Base-by-base conservation (phyloP, 495 filamentous ascomycete species). In the Patellaria atrata region DNA sequence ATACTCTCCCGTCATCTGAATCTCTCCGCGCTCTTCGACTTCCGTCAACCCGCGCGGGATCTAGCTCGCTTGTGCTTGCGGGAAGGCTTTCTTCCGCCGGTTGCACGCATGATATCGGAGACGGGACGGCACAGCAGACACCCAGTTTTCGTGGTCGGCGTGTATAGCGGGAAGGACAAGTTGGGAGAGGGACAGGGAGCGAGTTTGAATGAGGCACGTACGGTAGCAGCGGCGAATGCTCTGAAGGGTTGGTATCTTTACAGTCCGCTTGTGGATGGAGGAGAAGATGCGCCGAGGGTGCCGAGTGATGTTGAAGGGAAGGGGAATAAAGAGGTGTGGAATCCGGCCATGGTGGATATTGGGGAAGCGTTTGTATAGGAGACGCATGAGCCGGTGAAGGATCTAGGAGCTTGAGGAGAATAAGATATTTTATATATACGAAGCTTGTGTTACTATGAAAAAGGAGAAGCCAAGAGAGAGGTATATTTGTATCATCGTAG, bases 161-260 rank as follows among this genome's bases (percentile, higher is more conserved):
- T 96, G 37, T 97, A 75, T 62, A 81, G 75, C 25, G 91, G 87
- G 14, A 57, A 67, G 37, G 84, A 96, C 50, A 79, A 82, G 67
- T 63, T 97, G 30, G 86, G 89, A 34, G 87, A 96, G 58, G 91
- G 73, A 20, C 61, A 72, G 38, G 89, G 77, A 22, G 56, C 70
- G 31, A 81, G 67, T 58, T 61, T 96, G 38, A 58, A 80, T 37
- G 72, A 82, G 55, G 87, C 81, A 35, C 73, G 81, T 44, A 64
- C 66, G 27, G 66, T 80, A 50, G 89, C 89, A 10, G 70, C 83
- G 25, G 79, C 87, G 29, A 71, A 77, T 33, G 73, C 87, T 12
- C 61, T 97, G 45, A 92, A 92, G 64, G 65, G 71, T 12, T 97
- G 91, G 91, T 97, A 96, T 58, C 63, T 96, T 37, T 97, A 97